Evolutionary conservation across 2,329 filamentous ascomycete genomes (phyloP), one percentile per base, ranked within the genome.

Genomic region (Cladorrhinum sp.): DNA sequence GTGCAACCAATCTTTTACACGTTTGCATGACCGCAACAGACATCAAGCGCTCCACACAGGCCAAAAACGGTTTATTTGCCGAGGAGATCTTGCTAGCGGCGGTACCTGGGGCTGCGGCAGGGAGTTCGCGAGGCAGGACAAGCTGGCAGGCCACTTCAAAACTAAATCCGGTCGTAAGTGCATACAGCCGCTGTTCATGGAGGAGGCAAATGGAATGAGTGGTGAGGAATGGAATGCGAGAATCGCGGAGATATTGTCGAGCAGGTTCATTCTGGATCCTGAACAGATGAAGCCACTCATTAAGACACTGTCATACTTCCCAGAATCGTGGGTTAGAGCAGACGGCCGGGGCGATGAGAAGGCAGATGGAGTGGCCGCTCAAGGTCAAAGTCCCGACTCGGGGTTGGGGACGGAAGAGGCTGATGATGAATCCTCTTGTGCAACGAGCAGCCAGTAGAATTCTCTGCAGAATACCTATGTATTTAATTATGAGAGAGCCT

Each of bases 81-180:
- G 50, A 27, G 68, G 68, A 1, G 50, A 50, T 4, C 61, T 69
- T 13, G 63, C 65, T n/a, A 57, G 65, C 51, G 68, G 66, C 18
- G 45, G 25, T 1, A 58, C 58, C 16, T 70, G 68, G 68, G 67
- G 68, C 4, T 70, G 68, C 50, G 61, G 60, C n/a, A 55, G 27
- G n/a, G 27, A 65, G 1, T 70, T 68, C 45, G 49, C 32, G 1
- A 61, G 67, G 41, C 48, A 55, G n/a, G 67, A 70, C 32, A 66
- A 67, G 48, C 23, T 69, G 20, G 63, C 57, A 3, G 60, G 50
- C 16, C 68, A 70, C 32, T 62, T 67, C 18, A 55, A 55, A 50
- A 67, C 61, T 25, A 64, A 61, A 50, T 66, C 50, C 1, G 68
- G 68, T 2, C 59, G 59, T 5, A 58, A 63, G 24, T 70, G 68